Evolutionary conservation across 768 basidiomycete genomes (phyloP).

Genomic region (Pulveroboletus sp.): DNA sequence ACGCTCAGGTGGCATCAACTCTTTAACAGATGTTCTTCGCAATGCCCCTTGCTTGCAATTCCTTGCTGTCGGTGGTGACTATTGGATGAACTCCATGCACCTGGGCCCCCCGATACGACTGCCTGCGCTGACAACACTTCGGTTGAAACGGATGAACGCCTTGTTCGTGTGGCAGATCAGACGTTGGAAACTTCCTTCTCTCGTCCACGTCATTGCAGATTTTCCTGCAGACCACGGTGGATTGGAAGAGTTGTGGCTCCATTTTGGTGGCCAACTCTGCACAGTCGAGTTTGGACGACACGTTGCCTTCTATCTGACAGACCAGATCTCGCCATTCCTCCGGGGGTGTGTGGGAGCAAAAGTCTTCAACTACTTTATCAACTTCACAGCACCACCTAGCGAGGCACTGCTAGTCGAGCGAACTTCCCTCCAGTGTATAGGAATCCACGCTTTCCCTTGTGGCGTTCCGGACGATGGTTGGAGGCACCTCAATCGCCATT

Average conservation of each 20-base stretch:
- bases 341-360: constrained; percentile 41
- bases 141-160: constrained; percentile 45
- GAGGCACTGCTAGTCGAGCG: constrained; percentile 19
- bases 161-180: constrained; percentile 46
- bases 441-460: constrained; percentile 49
- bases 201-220: constrained; percentile 50
- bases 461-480: constrained; percentile 34
- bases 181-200: constrained; percentile 49
- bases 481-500: constrained; percentile 37
- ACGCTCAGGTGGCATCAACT: constrained; percentile 63
- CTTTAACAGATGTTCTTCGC: constrained; percentile 46
- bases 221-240: constrained; percentile 35
- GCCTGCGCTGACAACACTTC: constrained; percentile 48
- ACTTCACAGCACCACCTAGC: constrained; percentile 38
- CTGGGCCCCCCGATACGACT: constrained; percentile 33
- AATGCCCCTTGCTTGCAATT: constrained; percentile 53
- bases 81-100: constrained; percentile 25
- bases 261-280: constrained; percentile 46
- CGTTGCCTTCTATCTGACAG: constrained; percentile 47
- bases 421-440: constrained; percentile 39
- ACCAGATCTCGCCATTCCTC: constrained; percentile 46
- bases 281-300: constrained; percentile 56
- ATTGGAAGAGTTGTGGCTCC: constrained; percentile 44
- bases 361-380: constrained; percentile 52
- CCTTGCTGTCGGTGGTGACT: constrained; percentile 50